phyloP scores from a whole-genome alignment of 1,139 yeast species.

The Geotrichum phurueaensis region DNA sequence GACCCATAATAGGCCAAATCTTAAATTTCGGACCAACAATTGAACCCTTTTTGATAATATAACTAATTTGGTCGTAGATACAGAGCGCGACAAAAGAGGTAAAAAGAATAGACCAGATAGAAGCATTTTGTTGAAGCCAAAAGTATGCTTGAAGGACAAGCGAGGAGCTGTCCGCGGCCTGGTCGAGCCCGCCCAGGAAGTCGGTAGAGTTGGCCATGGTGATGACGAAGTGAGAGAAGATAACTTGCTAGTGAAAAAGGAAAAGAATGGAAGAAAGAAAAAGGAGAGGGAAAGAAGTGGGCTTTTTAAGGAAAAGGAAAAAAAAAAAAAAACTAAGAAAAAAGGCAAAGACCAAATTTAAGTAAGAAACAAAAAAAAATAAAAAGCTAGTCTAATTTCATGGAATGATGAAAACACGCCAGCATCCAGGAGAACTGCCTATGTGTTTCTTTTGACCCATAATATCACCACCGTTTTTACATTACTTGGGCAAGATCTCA shows the following conservation, averaged over 20 bases:
- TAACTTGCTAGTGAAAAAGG: background rate
- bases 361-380: background rate
- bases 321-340: constrained; percentile 8
- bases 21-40: constrained; percentile 87
- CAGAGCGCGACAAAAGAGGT: constrained; percentile 49
- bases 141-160: constrained; percentile 8
- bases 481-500: background rate
- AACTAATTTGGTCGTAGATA: constrained; percentile 74
- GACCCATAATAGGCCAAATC: constrained; percentile 93
- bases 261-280: background rate
- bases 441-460: background rate
- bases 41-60: constrained; percentile 71
- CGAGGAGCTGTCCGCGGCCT: constrained; percentile 5
- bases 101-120: constrained; percentile 44
- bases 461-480: background rate
- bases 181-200: background rate
- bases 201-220: constrained; percentile 11
- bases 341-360: background rate
- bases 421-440: background rate
- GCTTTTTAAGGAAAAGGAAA: background rate
- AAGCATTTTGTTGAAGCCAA: constrained; percentile 11
- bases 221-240: background rate
- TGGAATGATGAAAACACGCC: background rate
- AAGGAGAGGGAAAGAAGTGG: background rate
- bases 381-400: background rate